A percentile compares a stretch with the other conserved stretches of the same genome.
Conservation (phyloP, 257 asterid genomes). For the Solanum pinnatisectum region DNA sequence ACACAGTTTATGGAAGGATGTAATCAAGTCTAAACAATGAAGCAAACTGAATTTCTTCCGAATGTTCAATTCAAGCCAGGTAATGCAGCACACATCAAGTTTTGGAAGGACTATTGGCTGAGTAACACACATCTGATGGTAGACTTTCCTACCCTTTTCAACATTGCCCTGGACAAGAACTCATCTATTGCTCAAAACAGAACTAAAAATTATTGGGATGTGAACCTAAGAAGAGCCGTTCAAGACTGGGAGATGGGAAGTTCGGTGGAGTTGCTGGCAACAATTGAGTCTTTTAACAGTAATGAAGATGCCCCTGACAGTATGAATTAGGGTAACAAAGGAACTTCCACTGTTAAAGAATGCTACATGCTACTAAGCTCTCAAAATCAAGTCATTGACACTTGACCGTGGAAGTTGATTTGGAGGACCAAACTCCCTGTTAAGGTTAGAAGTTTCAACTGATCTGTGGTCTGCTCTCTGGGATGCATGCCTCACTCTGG, state of each 20-base stretch:
- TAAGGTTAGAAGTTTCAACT: not conserved
- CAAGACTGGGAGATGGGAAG: not conserved
- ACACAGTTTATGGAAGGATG: not conserved
- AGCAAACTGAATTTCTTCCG: not conserved
- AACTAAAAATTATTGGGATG: not conserved
- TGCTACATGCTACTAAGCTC: not conserved
- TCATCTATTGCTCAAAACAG: not conserved
- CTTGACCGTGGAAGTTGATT: not conserved
- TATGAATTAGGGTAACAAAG: not conserved
- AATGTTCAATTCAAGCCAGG: not conserved
- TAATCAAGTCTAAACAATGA: not conserved
- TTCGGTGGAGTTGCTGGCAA: not conserved
- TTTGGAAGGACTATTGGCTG: not conserved
- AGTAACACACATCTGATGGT: not conserved
- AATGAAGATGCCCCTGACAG: not conserved
- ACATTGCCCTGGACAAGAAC: not conserved
- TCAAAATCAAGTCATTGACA: not conserved
- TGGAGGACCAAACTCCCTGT: not conserved
- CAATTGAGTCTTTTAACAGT: not conserved
- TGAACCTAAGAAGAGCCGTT: not conserved
- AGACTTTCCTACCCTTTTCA: not conserved
- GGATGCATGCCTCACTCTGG: not conserved
- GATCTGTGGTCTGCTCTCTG: not conserved
- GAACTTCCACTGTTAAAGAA: not conserved
- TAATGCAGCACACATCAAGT: not conserved